phyloP scores from a whole-genome alignment of 1,284 basidiomycete species.

The Cryptococcus amylolentus region DNA sequence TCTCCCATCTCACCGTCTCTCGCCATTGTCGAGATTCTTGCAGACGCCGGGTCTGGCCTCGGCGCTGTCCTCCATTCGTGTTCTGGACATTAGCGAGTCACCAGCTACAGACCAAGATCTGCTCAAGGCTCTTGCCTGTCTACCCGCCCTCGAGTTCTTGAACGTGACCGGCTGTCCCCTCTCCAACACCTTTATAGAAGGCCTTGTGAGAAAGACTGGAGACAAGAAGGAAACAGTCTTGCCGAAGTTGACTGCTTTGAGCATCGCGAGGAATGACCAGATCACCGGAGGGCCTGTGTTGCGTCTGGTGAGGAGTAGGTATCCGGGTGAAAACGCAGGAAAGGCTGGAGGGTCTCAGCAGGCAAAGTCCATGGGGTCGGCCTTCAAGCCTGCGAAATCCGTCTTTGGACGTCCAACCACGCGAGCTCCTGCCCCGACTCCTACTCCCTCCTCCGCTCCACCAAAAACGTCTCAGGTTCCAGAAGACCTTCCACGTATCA shows the following conservation, averaged over 20 bases:
- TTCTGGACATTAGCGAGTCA: constrained; percentile 28
- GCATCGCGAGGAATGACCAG: constrained; percentile 20
- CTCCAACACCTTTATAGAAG: constrained; percentile 29
- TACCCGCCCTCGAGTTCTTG: constrained; percentile 27
- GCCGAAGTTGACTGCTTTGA: constrained; percentile 31
- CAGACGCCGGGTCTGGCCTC: constrained; percentile 8
- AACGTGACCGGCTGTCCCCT: constrained; percentile 24
- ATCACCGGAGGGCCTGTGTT: constrained; percentile 22
- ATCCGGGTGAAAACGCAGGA: background rate
- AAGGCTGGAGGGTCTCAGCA: background rate
- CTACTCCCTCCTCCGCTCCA: background rate
- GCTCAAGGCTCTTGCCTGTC: constrained; percentile 3
- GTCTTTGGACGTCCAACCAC: background rate
- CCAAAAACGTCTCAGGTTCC: background rate
- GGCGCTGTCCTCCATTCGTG: constrained; percentile 16
- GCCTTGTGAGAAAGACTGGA: constrained; percentile 11
- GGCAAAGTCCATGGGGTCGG: background rate
- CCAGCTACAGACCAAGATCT: constrained; percentile 6
- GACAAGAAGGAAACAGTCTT: constrained; percentile 15
- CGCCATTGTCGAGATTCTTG: constrained; percentile 2
- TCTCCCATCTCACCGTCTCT: background rate
- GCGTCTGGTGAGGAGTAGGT: constrained; percentile 20
- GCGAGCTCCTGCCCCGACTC: background rate
- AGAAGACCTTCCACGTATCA: constrained; percentile 16
- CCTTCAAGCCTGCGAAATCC: background rate